Evolutionary conservation across 1,284 basidiomycete genomes (phyloP).

Genomic region (Austroboletus niveus): DNA sequence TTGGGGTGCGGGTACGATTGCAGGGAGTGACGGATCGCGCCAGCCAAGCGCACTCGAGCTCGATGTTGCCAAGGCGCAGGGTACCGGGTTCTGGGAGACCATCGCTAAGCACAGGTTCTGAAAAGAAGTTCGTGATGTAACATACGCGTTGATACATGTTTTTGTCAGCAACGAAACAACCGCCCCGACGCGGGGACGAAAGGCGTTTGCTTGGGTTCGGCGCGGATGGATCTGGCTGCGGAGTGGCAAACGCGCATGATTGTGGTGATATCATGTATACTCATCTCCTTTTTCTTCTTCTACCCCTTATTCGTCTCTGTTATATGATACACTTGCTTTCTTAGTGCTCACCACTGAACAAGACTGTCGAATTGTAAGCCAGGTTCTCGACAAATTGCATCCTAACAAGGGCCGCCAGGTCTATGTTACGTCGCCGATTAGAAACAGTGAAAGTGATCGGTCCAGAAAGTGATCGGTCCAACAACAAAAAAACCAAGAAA

Average conservation of each 20-base stretch:
- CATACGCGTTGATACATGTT: background rate
- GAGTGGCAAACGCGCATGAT: background rate
- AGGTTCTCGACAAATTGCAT: no score
- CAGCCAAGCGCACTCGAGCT: conserved; percentile 46
- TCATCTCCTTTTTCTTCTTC: no score
- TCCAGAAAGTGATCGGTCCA: no score
- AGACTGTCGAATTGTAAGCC: no score
- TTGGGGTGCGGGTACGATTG: conserved; percentile 47
- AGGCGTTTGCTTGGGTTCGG: background rate
- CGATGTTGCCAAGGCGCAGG: conserved; percentile 47
- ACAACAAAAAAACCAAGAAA: no score
- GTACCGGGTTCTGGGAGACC: conserved; percentile 32
- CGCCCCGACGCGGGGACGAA: background rate
- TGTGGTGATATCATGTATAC: no score
- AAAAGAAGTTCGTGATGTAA: background rate
- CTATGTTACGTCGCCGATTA: no score
- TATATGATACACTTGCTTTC: no score
- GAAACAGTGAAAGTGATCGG: no score
- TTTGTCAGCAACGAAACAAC: background rate
- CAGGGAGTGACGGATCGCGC: conserved; percentile 46
- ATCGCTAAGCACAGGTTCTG: conserved; percentile 14
- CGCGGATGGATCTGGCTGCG: background rate
- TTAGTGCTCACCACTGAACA: no score
- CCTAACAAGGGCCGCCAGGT: no score
- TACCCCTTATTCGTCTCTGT: no score